Evolutionary conservation across 805 yeast genomes (phyloP).

Genomic region (Tetrapisispora taiwanensis): DNA sequence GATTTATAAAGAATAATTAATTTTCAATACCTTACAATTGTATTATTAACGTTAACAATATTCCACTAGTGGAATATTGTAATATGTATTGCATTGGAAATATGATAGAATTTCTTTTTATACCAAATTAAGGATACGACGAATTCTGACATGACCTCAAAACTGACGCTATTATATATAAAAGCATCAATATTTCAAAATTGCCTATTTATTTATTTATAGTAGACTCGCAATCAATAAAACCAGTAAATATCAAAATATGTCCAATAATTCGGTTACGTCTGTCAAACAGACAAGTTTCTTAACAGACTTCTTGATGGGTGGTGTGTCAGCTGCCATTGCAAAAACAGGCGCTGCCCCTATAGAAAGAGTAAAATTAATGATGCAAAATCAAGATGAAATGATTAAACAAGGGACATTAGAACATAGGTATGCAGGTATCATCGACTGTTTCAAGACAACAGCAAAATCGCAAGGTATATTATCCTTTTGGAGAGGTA

Average conservation of each 20-base stretch:
- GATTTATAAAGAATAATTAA: too few relatives aligned
- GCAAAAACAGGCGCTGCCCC: constrained; percentile 95
- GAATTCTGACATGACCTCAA: too few relatives aligned
- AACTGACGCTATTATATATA: too few relatives aligned
- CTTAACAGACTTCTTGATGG: constrained; percentile 70
- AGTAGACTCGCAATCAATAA: too few relatives aligned
- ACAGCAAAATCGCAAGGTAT: constrained; percentile 85
- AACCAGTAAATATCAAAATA: background rate
- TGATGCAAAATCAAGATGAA: constrained; percentile 93
- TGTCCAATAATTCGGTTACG: background rate
- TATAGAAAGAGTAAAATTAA: constrained; percentile 81
- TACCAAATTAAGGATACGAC: too few relatives aligned
- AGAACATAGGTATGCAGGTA: constrained; percentile 71
- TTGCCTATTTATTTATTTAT: too few relatives aligned
- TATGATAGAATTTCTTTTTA: too few relatives aligned
- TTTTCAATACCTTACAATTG: too few relatives aligned
- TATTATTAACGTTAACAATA: too few relatives aligned
- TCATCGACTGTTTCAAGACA: constrained; percentile 80
- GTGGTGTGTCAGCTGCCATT: constrained; percentile 97
- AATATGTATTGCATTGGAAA: too few relatives aligned
- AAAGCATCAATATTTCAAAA: too few relatives aligned
- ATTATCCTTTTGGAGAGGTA: constrained; percentile 92
- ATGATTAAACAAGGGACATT: constrained; percentile 94
- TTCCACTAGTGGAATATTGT: too few relatives aligned
- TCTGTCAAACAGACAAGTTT: constrained; percentile 22